Evolutionary conservation across 179 eudicot species (phyloP).

Genomic region (Amaranthus tricolor): DNA sequence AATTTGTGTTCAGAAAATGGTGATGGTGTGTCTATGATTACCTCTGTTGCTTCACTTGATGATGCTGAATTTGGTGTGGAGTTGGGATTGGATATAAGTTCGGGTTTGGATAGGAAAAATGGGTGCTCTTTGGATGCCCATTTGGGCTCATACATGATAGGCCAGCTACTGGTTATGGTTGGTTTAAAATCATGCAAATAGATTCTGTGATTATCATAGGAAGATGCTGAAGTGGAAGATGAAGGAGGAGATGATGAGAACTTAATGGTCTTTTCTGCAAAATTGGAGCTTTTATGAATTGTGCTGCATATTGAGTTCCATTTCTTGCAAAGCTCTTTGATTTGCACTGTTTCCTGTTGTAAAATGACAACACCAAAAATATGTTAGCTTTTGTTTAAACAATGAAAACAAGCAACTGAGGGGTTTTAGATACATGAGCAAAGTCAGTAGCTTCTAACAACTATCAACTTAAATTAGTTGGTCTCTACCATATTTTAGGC

Average conservation of each 20-base stretch:
- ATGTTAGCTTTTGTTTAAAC: background rate
- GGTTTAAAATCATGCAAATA: conserved; percentile 26
- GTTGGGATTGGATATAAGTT: conserved; percentile 61
- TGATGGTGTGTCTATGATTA: conserved; percentile 27
- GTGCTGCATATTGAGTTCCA: conserved; percentile 73
- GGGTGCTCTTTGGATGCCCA: conserved; percentile 41
- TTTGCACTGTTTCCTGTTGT: conserved; percentile 45
- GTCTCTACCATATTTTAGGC: no score
- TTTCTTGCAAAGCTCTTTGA: conserved; percentile 68
- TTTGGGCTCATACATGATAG: conserved; percentile 39
- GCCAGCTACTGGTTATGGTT: conserved; percentile 32
- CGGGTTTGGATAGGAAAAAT: conserved; percentile 41
- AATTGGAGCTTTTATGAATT: conserved; percentile 39
- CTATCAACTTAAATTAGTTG: no score
- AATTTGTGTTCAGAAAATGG: conserved; percentile 49
- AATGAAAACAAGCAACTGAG: no score
- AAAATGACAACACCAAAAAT: background rate
- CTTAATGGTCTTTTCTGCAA: conserved; percentile 40
- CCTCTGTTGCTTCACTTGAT: conserved; percentile 59
- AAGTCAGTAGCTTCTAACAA: no score
- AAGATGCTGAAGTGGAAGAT: conserved; percentile 52
- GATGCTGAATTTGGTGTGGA: conserved; percentile 71
- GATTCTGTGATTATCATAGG: conserved; percentile 30
- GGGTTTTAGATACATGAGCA: no score
- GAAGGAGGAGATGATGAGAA: conserved; percentile 47